Evolutionary conservation across 78 protist genomes (phyloP).

Genomic region (Tieghemostelium lacteum): DNA sequence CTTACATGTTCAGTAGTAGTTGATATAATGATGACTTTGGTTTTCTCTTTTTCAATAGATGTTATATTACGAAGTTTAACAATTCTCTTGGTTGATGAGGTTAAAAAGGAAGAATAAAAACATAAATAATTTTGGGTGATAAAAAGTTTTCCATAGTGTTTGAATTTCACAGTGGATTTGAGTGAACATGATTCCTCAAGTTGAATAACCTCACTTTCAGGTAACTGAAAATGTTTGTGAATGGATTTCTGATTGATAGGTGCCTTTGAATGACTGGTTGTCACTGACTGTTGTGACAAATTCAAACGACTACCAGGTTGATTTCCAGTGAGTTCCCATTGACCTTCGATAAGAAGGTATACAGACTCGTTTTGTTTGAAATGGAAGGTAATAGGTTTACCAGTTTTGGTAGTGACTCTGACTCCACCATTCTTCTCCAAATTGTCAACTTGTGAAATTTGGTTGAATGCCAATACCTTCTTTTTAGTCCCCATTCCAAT

Average conservation of each 20-base stretch:
- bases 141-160: conserved; percentile 27
- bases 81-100: background rate
- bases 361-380: conserved; percentile 35
- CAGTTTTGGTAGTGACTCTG: background rate
- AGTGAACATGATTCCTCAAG: background rate
- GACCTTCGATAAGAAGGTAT: conserved; percentile 25
- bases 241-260: background rate
- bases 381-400: background rate
- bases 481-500: background rate
- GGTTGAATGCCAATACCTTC: conserved; percentile 8
- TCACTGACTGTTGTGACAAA: background rate
- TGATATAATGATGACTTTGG: background rate
- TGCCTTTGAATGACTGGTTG: background rate
- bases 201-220: conserved; percentile 3
- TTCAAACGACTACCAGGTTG: background rate
- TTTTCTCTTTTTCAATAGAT: conserved; percentile 1
- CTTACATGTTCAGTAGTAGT: conserved; percentile 25
- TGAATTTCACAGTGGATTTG: conserved; percentile 7
- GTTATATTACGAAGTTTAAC: conserved; percentile 15
- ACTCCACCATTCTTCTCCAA: conserved; percentile 4
- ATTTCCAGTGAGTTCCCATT: conserved; percentile 42
- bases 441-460: background rate
- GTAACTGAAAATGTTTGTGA: conserved; percentile 30
- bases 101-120: conserved; percentile 5
- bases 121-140: conserved; percentile 37